These are phyloP conservation scores for Alternaria triticina DNA, from an alignment of 2,329 filamentous ascomycete genomes.

Conservation along the genomic window DNA sequence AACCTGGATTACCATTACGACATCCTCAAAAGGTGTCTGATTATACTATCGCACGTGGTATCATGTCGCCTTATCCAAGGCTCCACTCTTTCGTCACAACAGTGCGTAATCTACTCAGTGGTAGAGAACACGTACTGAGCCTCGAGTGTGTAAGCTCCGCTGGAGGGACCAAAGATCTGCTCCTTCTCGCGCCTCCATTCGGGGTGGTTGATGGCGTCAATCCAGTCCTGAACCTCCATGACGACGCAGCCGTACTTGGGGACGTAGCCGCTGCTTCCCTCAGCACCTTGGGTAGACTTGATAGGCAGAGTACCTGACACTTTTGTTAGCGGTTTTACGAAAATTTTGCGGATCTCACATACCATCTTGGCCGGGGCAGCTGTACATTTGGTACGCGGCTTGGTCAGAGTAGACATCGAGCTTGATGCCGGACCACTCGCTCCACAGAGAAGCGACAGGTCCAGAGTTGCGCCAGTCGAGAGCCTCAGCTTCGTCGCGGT, in stretches of 20 bases:
- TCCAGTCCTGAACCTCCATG: conserved; percentile 91
- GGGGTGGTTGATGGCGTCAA: conserved; percentile 91
- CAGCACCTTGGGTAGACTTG: conserved; percentile 73
- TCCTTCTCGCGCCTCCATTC: conserved; percentile 74
- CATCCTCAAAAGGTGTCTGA: not conserved
- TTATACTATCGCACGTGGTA: conserved; percentile 11
- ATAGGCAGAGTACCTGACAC: conserved; percentile 61
- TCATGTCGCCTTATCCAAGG: conserved; percentile 5
- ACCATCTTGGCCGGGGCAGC: conserved; percentile 79
- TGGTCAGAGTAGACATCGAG: conserved; percentile 84
- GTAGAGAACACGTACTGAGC: conserved; percentile 54
- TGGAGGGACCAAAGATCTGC: conserved; percentile 57
- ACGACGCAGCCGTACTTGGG: conserved; percentile 84
- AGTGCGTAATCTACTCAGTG: conserved; percentile 7
- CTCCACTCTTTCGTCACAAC: not conserved
- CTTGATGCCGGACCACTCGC: conserved; percentile 80
- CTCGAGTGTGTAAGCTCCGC: conserved; percentile 53
- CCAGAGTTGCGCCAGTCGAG: conserved; percentile 68
- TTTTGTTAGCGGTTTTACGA: conserved; percentile 8
- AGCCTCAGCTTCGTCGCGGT: conserved; percentile 63
- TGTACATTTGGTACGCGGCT: conserved; percentile 87
- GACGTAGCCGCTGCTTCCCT: conserved; percentile 66
- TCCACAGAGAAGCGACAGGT: conserved; percentile 71
- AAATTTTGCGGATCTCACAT: not conserved
- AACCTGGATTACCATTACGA: conserved; percentile 15